A percentile compares a stretch with the other conserved stretches of the same genome.
phyloP scores from a whole-genome alignment of 106 monocot genomes.

The Triglochin maritima region DNA sequence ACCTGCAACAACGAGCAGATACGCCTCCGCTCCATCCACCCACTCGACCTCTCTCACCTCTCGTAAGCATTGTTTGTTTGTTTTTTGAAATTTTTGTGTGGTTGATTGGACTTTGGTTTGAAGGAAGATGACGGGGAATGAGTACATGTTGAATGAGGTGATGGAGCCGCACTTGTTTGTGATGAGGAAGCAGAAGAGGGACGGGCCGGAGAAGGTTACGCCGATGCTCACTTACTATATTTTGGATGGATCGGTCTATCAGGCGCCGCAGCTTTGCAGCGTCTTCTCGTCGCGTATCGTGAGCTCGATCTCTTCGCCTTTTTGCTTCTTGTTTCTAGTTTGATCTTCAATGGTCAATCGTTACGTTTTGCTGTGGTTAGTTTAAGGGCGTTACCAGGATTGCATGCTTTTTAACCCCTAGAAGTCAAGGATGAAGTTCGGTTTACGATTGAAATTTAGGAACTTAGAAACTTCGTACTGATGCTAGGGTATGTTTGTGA shows the following conservation, averaged over 20 bases:
- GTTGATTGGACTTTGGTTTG: not conserved
- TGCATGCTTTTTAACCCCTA: no score
- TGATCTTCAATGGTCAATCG: not conserved
- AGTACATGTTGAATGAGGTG: constrained; percentile 86
- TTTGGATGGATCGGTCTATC: constrained; percentile 90
- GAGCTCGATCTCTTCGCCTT: constrained; percentile 10
- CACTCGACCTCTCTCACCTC: constrained; percentile 84
- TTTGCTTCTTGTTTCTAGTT: not conserved
- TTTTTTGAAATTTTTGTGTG: not conserved
- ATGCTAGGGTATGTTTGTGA: no score
- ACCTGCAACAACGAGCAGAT: constrained; percentile 97
- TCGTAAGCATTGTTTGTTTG: constrained; percentile 26
- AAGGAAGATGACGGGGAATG: constrained; percentile 98
- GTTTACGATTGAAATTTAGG: no score
- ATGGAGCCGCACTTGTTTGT: constrained; percentile 98
- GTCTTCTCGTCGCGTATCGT: constrained; percentile 90
- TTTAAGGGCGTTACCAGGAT: no score
- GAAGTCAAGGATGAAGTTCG: no score
- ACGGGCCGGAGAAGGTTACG: constrained; percentile 76
- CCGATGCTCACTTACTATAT: constrained; percentile 84
- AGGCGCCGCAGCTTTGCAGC: constrained; percentile 86
- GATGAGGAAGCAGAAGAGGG: constrained; percentile 91
- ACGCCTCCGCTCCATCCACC: constrained; percentile 81
- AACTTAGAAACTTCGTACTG: no score
- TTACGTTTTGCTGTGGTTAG: no score